Evolutionary conservation across 768 basidiomycete genomes (phyloP).

Genomic region (Panaeolus cyanescens): DNA sequence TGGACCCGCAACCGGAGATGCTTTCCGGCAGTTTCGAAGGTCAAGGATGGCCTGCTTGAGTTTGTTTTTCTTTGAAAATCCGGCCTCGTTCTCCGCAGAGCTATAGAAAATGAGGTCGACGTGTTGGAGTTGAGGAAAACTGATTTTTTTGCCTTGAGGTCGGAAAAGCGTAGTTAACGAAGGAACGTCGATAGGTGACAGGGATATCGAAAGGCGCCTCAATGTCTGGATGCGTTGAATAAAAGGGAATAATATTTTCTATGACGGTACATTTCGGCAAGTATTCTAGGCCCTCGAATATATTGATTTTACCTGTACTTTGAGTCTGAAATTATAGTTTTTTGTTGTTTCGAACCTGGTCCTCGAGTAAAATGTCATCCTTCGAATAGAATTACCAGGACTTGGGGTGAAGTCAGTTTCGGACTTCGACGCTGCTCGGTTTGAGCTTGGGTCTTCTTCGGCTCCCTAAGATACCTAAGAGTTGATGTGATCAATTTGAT

Average conservation of each 20-base stretch:
- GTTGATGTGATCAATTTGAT: too few relatives aligned
- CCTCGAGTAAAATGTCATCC: too few relatives aligned
- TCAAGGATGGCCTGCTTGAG: not conserved
- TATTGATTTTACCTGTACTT: too few relatives aligned
- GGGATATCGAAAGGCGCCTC: not conserved
- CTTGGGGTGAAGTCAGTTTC: too few relatives aligned
- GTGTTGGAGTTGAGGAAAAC: not conserved
- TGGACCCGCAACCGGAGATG: not conserved
- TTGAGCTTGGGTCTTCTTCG: too few relatives aligned
- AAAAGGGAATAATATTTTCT: not conserved
- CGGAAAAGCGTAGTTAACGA: not conserved
- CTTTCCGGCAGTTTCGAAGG: not conserved
- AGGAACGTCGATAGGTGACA: not conserved
- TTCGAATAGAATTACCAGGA: too few relatives aligned
- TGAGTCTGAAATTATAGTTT: too few relatives aligned
- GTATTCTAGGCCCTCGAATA: too few relatives aligned
- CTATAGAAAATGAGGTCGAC: not conserved
- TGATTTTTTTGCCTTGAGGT: not conserved
- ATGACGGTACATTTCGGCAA: too few relatives aligned
- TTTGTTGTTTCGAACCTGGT: too few relatives aligned
- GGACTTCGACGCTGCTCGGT: too few relatives aligned
- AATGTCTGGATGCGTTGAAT: not conserved
- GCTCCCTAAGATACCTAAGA: too few relatives aligned
- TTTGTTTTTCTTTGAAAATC: not conserved
- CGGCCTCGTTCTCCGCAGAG: not conserved